Conservation (phyloP, 2,329 filamentous ascomycete species). For the Diaporthe ilicicola region DNA sequence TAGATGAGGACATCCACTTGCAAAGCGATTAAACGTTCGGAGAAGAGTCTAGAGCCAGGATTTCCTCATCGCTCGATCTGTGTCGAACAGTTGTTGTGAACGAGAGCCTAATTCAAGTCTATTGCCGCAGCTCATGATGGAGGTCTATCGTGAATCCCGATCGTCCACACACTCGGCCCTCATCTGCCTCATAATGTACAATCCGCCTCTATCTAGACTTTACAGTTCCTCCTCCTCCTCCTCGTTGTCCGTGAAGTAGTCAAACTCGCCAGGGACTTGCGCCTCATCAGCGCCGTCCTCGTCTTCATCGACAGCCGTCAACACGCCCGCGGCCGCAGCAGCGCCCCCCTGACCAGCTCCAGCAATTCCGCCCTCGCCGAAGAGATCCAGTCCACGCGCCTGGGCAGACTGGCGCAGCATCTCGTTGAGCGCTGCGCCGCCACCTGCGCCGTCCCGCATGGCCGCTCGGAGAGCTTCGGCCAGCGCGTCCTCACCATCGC, state of each 20-base stretch:
- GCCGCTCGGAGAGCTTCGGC: slow-evolving; percentile 38
- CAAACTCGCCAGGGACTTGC: slow-evolving; percentile 74
- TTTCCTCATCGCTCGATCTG: background rate
- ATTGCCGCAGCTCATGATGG: slow-evolving; percentile 20
- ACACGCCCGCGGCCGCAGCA: slow-evolving; percentile 78
- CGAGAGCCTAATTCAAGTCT: slow-evolving; percentile 11
- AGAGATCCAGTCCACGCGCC: slow-evolving; percentile 37
- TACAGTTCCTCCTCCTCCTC: slow-evolving; percentile 52
- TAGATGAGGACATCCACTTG: background rate
- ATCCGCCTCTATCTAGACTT: background rate
- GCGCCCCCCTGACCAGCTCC: slow-evolving; percentile 58
- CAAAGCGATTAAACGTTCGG: background rate
- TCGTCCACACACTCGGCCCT: background rate
- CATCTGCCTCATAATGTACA: slow-evolving; percentile 24
- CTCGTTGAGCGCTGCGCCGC: slow-evolving; percentile 50
- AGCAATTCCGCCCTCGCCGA: slow-evolving; percentile 35
- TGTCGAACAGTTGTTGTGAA: background rate
- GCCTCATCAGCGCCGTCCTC: slow-evolving; percentile 79
- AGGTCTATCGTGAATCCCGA: slow-evolving; percentile 14
- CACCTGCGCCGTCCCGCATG: slow-evolving; percentile 45
- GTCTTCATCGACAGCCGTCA: slow-evolving; percentile 90
- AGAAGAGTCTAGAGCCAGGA: background rate
- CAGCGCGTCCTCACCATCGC: slow-evolving; percentile 36
- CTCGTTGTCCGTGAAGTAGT: slow-evolving; percentile 77
- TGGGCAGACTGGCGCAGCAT: slow-evolving; percentile 51